These are phyloP conservation scores for Phytophthora hybrid DNA, from an alignment of 352 stramenopile species.

Conservation along the genomic window DNA sequence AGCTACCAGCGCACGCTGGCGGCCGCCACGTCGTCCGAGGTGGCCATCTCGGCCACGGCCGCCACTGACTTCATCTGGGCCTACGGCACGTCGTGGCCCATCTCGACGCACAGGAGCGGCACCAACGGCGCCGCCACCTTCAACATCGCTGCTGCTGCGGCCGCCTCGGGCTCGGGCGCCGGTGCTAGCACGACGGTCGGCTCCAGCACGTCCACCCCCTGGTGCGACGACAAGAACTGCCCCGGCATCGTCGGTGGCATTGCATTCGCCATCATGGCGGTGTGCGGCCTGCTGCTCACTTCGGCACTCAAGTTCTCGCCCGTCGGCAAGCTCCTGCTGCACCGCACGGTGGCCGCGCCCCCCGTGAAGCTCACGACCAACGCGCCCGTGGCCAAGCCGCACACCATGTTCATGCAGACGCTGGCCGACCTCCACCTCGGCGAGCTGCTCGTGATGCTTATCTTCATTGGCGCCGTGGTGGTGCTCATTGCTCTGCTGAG, in stretches of 20 bases:
- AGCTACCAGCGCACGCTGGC: constrained; percentile 75
- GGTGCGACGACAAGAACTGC: constrained; percentile 74
- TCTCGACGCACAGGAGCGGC: constrained; percentile 54
- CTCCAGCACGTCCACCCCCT: constrained; percentile 33
- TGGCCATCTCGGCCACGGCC: constrained; percentile 50
- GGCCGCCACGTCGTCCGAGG: constrained; percentile 53
- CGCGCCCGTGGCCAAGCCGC: constrained; percentile 41
- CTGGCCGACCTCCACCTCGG: constrained; percentile 67
- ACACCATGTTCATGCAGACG: constrained; percentile 61
- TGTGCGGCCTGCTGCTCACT: constrained; percentile 63
- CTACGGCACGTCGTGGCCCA: constrained; percentile 74
- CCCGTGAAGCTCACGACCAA: constrained; percentile 68
- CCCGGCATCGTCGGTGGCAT: constrained; percentile 61
- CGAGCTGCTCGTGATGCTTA: constrained; percentile 70
- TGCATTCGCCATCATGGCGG: constrained; percentile 61
- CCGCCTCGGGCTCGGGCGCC: constrained; percentile 19
- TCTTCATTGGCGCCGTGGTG: constrained; percentile 64
- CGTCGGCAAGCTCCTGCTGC: constrained; percentile 52
- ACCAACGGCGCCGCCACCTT: constrained; percentile 66
- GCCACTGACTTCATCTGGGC: constrained; percentile 72
- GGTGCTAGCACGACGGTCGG: constrained; percentile 35
- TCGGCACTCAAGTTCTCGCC: constrained; percentile 47
- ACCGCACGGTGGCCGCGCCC: constrained; percentile 55
- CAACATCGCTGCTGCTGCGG: constrained; percentile 45
- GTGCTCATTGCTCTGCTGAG: constrained; percentile 52